Evolutionary conservation across 495 filamentous ascomycete genomes (phyloP).

Genomic region (Friedmanniomyces simplex): DNA sequence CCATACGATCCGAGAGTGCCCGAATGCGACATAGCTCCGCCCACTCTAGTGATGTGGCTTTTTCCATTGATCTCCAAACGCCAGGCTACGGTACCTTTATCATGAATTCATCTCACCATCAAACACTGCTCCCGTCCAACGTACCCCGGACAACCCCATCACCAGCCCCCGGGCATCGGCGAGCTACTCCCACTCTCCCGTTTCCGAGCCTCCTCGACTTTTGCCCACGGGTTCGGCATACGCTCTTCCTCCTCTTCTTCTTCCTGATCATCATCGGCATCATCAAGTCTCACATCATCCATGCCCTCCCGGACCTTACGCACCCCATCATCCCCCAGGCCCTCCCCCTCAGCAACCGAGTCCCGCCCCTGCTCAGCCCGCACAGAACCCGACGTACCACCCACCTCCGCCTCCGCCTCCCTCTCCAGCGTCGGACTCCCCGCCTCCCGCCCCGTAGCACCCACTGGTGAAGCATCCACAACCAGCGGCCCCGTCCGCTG

Average conservation of each 20-base stretch:
- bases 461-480: constrained; percentile 10
- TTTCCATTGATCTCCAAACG: no score
- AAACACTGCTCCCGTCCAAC: neutral
- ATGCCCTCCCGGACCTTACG: neutral
- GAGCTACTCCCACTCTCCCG: neutral
- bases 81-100: no score
- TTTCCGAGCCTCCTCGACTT: neutral
- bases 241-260: neutral
- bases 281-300: constrained; percentile 6
- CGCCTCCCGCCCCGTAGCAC: neutral
- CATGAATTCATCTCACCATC: neutral
- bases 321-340: neutral
- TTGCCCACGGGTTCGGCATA: constrained; percentile 4
- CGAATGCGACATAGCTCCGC: no score
- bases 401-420: neutral
- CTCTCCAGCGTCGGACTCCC: neutral
- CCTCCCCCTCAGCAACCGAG: neutral
- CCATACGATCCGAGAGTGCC: no score
- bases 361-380: neutral
- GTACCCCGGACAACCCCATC: no score
- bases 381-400: neutral
- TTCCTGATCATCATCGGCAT: no score
- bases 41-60: no score
- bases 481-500: constrained; percentile 21
- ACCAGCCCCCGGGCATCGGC: constrained; percentile 4